Evolutionary conservation across 208 protist genomes (phyloP), one percentile per base, ranked within the genome.

Genomic region (Acanthamoeba quina): DNA sequence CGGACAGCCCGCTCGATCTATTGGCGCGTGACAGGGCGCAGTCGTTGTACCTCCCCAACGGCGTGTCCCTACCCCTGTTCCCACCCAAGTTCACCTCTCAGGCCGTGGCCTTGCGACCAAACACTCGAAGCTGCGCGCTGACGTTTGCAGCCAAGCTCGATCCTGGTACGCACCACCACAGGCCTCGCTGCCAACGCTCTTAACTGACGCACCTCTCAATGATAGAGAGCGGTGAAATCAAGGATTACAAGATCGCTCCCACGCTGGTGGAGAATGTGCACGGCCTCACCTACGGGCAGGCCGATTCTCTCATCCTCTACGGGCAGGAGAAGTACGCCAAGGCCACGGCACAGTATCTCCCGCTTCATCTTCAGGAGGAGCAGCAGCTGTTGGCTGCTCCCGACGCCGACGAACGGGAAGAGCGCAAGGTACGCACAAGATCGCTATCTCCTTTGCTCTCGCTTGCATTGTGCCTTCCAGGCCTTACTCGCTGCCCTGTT

Each of bases 121-220:
- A 86, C 26, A 86, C 44, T 1, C 85, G 47, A 13, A 91, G 72
- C 85, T 66, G 15, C 41, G 85, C 85, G 0, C 85, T 91, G 31
- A 91, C 85, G 0, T 91, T 91, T 72, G 85, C 85, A 9, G 85
- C 85, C 17, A 91, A 72, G 60, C 26, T 91, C 60, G 54, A 74
- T 15, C n/a, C 26, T 44, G 82, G 58, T 52, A 90, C 7, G 52
- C 47, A 15, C 5, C 44, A 9, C 54, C 24, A 19, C 10, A 13
- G 21, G 13, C 6, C 31, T 2, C 6, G 9, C 34, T 21, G 21
- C 34, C 74, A 37, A 37, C 37, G 7, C 21, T 13, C 34, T n/a
- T 0, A n/a, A 56, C 47, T 13, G 10, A 44, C 29, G 6, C 49
- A 21, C 31, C 0, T 24, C 37, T 29, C 0, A 56, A 19, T 21